Percentiles rank a stretch among this genome's conserved stretches.
These are phyloP conservation scores for Penicillium steckii DNA, from an alignment of 495 filamentous ascomycete genomes.

Conservation along the genomic window DNA sequence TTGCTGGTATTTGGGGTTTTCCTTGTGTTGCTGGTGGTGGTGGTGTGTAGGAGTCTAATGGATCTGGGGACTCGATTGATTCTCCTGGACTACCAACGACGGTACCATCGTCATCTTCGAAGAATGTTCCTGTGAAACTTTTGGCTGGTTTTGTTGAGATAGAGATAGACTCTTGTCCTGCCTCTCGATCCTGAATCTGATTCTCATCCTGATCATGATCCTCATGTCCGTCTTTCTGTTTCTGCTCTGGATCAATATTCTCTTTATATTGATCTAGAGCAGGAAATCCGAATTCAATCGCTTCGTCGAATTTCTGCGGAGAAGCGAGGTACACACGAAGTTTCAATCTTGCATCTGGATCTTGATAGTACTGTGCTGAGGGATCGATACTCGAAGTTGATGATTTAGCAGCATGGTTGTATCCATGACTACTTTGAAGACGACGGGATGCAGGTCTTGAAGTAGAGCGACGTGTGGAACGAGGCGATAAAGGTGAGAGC, in stretches of 20 bases:
- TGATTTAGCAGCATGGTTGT: slow-evolving; percentile 29
- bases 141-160: too few relatives aligned
- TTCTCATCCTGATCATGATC: too few relatives aligned
- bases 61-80: slow-evolving; percentile 11
- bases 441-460: slow-evolving; percentile 30
- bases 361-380: slow-evolving; percentile 79
- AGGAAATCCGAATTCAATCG: slow-evolving; percentile 89
- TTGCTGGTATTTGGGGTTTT: not conserved
- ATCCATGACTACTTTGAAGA: slow-evolving; percentile 18
- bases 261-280: slow-evolving; percentile 47
- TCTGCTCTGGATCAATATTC: slow-evolving; percentile 22
- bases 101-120: slow-evolving; percentile 44
- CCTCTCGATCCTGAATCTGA: too few relatives aligned
- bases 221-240: too few relatives aligned
- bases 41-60: not conserved
- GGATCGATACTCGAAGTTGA: slow-evolving; percentile 66
- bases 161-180: too few relatives aligned
- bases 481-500: too few relatives aligned
- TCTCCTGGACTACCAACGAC: slow-evolving; percentile 25
- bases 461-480: slow-evolving; percentile 43
- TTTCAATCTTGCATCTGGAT: slow-evolving; percentile 85
- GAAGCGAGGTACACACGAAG: slow-evolving; percentile 86
- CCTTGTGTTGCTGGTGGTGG: not conserved
- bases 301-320: slow-evolving; percentile 93
- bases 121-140: slow-evolving; percentile 38